Evolutionary conservation across 78 protist species (phyloP), one percentile per base, ranked within the genome.

Genomic region (Ministeria vibrans): DNA sequence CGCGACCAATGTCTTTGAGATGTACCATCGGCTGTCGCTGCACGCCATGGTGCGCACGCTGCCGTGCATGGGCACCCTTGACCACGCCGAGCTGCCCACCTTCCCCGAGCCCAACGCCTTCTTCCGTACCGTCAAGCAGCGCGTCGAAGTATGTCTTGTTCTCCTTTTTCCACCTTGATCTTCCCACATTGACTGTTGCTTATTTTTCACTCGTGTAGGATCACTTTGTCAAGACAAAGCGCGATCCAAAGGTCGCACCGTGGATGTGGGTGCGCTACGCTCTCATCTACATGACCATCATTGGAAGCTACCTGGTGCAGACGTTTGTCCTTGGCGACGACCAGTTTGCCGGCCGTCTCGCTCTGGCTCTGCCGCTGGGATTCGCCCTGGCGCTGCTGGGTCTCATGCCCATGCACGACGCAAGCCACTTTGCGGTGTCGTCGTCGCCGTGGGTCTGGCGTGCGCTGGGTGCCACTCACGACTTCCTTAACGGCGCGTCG

Each of bases 361-460:
- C 39, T 23, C 36, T 32, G 15, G 42, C 46, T 28, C n/a, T 61
- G 55, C 25, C 20, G 44, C 73, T 62, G 39, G 82, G 82, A 0
- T 30, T 36, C 18, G 72, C 66, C 4, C 11, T 32, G 2, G 80
- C 80, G 36, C 34, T 77, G 80, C 51, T 77, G 41, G 83, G 83
- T 41, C 53, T 78, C 25, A 39, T 64, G 75, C 83, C 83, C n/a
- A 80, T 80, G 84, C 84, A 80, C 75, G 84, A 80, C 25, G 43
- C 45, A 44, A 36, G 59, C 39, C 84, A 80, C 70, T 34, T 68
- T 25, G 7, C 78, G 36, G 23, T 51, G 71, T 71, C 84, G 28
- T 38, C 22, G 20, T 15, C 15, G 38, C 84, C 77, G 42, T 30
- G 9, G 23, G 70, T 80, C 23, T 80, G 84, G 84, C 1, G 5